Conservation (phyloP, 805 yeast species). For the Ogataea wickerhamii region DNA sequence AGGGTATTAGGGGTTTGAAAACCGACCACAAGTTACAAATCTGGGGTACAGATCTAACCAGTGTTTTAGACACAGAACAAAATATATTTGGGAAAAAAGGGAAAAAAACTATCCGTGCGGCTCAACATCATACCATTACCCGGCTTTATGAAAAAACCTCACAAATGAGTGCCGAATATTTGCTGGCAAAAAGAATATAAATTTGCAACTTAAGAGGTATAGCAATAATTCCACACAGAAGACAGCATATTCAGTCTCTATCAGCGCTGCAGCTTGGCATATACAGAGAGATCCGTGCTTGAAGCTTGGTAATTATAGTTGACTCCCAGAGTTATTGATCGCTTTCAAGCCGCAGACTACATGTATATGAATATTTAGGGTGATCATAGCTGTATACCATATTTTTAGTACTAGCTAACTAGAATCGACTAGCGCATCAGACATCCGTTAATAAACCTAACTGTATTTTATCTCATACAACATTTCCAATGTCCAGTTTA, state of each 20-base stretch:
- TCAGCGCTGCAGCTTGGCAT: too few species aligned
- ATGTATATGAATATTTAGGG: background rate
- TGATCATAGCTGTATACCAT: constrained; percentile 3
- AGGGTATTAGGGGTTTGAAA: too few species aligned
- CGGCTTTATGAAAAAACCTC: background rate
- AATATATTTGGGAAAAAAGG: too few species aligned
- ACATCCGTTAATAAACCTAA: background rate
- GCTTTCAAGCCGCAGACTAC: background rate
- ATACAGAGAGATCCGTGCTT: too few species aligned
- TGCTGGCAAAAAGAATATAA: background rate
- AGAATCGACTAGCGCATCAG: constrained; percentile 2
- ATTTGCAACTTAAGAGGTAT: too few species aligned
- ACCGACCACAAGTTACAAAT: too few species aligned
- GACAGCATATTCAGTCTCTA: too few species aligned
- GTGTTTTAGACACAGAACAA: too few species aligned
- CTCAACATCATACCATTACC: too few species aligned
- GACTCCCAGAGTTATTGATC: background rate
- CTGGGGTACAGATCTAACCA: too few species aligned
- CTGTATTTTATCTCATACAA: background rate
- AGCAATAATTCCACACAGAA: too few species aligned
- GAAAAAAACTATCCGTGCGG: too few species aligned
- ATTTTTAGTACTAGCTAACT: constrained; percentile 3
- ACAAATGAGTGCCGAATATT: background rate
- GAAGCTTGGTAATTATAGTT: background rate
- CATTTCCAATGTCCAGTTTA: constrained; percentile 51